Conservation (phyloP, 2,329 filamentous ascomycete genomes). For the Sarocladium brachiariae region DNA sequence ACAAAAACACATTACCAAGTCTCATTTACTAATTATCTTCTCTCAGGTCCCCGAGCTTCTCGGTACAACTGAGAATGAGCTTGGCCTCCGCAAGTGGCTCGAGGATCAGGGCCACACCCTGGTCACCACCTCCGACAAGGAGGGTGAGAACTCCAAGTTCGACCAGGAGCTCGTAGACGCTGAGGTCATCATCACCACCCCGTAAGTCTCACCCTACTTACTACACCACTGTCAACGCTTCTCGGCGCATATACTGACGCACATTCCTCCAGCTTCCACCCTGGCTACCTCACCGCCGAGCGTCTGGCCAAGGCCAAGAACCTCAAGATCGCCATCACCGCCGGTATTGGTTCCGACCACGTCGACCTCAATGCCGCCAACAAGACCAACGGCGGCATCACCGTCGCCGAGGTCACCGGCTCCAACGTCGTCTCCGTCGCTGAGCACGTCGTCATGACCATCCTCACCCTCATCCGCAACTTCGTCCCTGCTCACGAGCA, state of each 20-base stretch:
- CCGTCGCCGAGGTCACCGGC: constrained; percentile 94
- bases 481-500: constrained; percentile 96
- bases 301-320: constrained; percentile 98
- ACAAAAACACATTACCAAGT: neutral
- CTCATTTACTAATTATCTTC: neutral
- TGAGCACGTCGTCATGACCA: constrained; percentile 99
- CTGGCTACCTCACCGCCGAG: constrained; percentile 93
- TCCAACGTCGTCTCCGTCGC: constrained; percentile 98
- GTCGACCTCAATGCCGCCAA: constrained; percentile 96
- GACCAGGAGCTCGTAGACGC: constrained; percentile 95
- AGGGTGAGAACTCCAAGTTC: constrained; percentile 85
- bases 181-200: constrained; percentile 98
- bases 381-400: constrained; percentile 96
- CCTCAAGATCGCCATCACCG: constrained; percentile 93
- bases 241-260: too few relatives aligned
- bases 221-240: too few relatives aligned
- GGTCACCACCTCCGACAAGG: constrained; percentile 96
- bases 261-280: constrained; percentile 90
- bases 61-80: constrained; percentile 97
- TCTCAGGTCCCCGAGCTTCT: constrained; percentile 68
- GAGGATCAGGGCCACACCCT: constrained; percentile 95
- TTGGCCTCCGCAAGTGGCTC: constrained; percentile 94
- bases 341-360: constrained; percentile 97
- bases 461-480: constrained; percentile 92
- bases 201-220: constrained; percentile 61